Evolutionary conservation across 305 asterid genomes (phyloP).

Genomic region (Ilex paraguariensis): DNA sequence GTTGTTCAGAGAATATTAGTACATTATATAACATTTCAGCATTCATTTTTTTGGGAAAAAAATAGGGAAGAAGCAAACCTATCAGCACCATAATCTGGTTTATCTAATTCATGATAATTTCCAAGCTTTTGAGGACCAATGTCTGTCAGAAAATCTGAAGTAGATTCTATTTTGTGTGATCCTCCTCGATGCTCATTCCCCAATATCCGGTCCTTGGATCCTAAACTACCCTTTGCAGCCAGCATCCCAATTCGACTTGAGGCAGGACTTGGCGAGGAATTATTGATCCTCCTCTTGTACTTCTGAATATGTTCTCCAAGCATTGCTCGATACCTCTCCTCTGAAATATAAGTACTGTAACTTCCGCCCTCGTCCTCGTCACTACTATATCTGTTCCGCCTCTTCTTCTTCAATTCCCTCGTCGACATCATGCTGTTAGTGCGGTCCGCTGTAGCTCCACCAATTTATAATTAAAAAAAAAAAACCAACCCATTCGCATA

Average conservation of each 20-base stretch:
- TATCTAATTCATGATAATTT: slow-evolving; percentile 49
- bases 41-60: not conserved
- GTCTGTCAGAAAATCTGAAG: slow-evolving; percentile 50
- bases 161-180: slow-evolving; percentile 51
- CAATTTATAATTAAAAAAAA: slow-evolving; percentile 27
- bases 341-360: slow-evolving; percentile 61
- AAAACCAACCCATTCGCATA: slow-evolving; percentile 8
- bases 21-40: not conserved
- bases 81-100: slow-evolving; percentile 54
- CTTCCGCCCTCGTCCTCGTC: slow-evolving; percentile 79
- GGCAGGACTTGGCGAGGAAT: slow-evolving; percentile 54
- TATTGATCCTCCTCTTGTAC: slow-evolving; percentile 71
- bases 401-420: slow-evolving; percentile 64
- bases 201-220: slow-evolving; percentile 55
- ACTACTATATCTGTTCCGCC: slow-evolving; percentile 55
- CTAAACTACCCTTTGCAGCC: slow-evolving; percentile 37
- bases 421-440: slow-evolving; percentile 61
- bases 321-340: slow-evolving; percentile 86
- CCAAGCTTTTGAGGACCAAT: slow-evolving; percentile 49
- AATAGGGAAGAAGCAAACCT: slow-evolving; percentile 44
- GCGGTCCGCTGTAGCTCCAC: slow-evolving; percentile 44
- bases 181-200: slow-evolving; percentile 60
- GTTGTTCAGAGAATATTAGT: too few species aligned
- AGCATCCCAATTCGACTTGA: slow-evolving; percentile 43
- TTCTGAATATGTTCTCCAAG: slow-evolving; percentile 92